Evolutionary conservation across 768 basidiomycete genomes (phyloP).

Genomic region (Gelatoporia subvermispora): DNA sequence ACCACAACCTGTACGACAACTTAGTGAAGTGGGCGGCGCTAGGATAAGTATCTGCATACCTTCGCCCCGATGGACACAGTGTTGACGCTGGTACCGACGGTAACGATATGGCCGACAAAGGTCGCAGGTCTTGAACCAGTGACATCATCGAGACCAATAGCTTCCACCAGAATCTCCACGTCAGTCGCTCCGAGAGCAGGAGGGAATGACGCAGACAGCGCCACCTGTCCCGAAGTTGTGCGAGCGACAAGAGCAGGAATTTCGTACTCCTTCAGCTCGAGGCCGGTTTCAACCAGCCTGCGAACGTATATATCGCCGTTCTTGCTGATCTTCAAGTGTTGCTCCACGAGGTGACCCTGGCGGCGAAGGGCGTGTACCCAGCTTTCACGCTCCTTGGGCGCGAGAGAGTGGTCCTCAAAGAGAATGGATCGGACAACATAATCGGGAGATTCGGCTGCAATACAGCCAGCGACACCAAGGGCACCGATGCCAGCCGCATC

Average conservation of each 20-base stretch:
- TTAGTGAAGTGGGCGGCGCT: neutral
- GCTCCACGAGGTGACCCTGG: constrained; percentile 22
- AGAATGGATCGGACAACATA: constrained; percentile 24
- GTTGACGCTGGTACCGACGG: neutral
- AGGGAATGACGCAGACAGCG: constrained; percentile 4
- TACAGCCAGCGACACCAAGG: constrained; percentile 24
- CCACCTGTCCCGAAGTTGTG: neutral
- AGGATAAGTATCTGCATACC: neutral
- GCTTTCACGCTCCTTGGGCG: constrained; percentile 18
- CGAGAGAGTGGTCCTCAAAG: constrained; percentile 25
- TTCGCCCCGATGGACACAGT: neutral
- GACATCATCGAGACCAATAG: neutral
- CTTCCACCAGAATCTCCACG: constrained; percentile 2
- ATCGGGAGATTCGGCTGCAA: constrained; percentile 26
- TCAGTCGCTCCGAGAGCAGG: neutral
- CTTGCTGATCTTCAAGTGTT: constrained; percentile 25
- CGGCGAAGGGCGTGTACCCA: constrained; percentile 21
- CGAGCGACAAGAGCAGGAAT: neutral
- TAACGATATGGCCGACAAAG: neutral
- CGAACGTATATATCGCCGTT: constrained; percentile 24
- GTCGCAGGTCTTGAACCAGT: neutral
- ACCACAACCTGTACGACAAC: constrained; percentile 1
- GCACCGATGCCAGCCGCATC: constrained; percentile 27
- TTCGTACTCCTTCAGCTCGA: constrained; percentile 11
- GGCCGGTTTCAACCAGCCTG: constrained; percentile 23